These are phyloP conservation scores for Boletus edulis DNA, from an alignment of 768 basidiomycete species.

Conservation along the genomic window DNA sequence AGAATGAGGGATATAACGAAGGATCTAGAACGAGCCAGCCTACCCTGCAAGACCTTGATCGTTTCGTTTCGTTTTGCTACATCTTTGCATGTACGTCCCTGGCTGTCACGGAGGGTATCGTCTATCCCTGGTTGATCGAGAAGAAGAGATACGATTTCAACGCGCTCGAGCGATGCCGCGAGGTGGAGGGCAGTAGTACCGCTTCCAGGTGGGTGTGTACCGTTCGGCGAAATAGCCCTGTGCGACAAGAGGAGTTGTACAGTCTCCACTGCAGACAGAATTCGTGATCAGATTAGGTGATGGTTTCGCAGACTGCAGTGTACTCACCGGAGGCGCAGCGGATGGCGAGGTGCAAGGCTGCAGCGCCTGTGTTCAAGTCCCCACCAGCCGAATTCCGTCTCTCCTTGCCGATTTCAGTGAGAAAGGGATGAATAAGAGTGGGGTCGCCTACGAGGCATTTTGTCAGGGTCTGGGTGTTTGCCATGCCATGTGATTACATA, in stretches of 20 bases:
- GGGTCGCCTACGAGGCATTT: slow-evolving; percentile 56
- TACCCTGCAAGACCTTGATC: slow-evolving; percentile 65
- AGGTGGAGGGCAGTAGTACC: slow-evolving; percentile 73
- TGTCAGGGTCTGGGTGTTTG: background rate
- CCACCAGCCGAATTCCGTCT: slow-evolving; percentile 47
- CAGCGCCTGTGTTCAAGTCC: slow-evolving; percentile 63
- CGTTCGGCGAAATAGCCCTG: slow-evolving; percentile 77
- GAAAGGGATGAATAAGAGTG: slow-evolving; percentile 74
- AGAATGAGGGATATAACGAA: slow-evolving; percentile 5
- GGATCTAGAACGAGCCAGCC: slow-evolving; percentile 11
- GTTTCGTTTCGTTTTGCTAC: slow-evolving; percentile 71
- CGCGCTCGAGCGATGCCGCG: slow-evolving; percentile 67
- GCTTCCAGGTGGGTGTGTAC: slow-evolving; percentile 67
- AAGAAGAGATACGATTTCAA: slow-evolving; percentile 70
- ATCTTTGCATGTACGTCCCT: slow-evolving; percentile 68
- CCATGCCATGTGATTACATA: slow-evolving; percentile 24
- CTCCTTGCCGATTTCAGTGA: slow-evolving; percentile 73
- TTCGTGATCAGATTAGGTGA: slow-evolving; percentile 1
- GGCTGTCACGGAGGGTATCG: slow-evolving; percentile 66
- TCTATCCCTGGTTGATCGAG: slow-evolving; percentile 80
- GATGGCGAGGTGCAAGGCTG: slow-evolving; percentile 80
- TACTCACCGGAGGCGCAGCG: slow-evolving; percentile 72
- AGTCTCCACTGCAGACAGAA: slow-evolving; percentile 51
- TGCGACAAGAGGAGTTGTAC: slow-evolving; percentile 66
- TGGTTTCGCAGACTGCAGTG: background rate